phyloP scores from a whole-genome alignment of 208 protist species.

The Leishmania guyanensis region DNA sequence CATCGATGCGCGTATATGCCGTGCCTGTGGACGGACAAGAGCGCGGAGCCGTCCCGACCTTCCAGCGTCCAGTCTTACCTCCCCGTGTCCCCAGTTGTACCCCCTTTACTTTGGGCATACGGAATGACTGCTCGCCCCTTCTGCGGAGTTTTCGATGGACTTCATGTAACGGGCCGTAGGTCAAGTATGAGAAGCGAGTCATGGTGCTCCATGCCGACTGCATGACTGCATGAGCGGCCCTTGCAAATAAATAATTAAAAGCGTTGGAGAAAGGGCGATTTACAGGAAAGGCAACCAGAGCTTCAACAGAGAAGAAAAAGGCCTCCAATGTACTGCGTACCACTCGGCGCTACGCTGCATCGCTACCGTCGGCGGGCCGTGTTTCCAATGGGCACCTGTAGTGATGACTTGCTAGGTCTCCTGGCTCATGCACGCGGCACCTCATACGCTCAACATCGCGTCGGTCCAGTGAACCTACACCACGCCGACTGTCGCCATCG shows the following conservation, averaged over 20 bases:
- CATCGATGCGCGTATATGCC: neutral
- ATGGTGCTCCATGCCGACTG: neutral
- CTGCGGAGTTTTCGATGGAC: too few relatives aligned
- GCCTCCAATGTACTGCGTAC: neutral
- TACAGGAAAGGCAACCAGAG: neutral
- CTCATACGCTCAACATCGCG: neutral
- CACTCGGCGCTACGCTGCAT: neutral
- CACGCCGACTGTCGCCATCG: too few relatives aligned
- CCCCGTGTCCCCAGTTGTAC: too few relatives aligned
- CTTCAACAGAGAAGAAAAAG: neutral
- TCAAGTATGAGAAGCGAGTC: neutral
- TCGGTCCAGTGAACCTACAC: neutral
- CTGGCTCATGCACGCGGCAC: too few relatives aligned
- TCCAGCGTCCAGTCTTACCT: too few relatives aligned
- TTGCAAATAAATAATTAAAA: neutral
- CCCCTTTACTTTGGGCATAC: too few relatives aligned
- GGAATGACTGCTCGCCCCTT: too few relatives aligned
- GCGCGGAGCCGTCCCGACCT: neutral
- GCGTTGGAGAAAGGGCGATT: neutral
- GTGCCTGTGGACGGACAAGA: neutral
- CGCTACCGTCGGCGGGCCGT: neutral
- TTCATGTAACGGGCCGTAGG: too few relatives aligned
- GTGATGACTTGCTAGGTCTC: too few relatives aligned
- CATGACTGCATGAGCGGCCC: neutral
- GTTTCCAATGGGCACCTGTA: too few relatives aligned